Evolutionary conservation across 2,329 filamentous ascomycete species (phyloP).

Genomic region (Penicillium sp.): DNA sequence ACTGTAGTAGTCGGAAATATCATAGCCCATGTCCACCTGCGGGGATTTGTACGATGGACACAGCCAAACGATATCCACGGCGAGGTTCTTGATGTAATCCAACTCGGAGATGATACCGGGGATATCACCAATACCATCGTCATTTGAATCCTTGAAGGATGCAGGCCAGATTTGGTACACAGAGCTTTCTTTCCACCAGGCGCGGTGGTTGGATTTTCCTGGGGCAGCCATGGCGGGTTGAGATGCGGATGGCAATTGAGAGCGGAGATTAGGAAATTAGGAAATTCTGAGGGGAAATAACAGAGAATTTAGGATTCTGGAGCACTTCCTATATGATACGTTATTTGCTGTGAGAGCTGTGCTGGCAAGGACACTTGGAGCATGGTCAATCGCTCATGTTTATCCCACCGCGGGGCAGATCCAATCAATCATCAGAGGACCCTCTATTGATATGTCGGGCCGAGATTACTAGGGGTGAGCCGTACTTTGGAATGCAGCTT

Average conservation of each 20-base stretch:
- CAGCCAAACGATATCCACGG: slow-evolving; percentile 62
- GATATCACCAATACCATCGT: slow-evolving; percentile 63
- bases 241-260: background rate
- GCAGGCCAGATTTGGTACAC: slow-evolving; percentile 63
- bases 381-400: slow-evolving; percentile 14
- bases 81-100: slow-evolving; percentile 63
- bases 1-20: slow-evolving; percentile 61
- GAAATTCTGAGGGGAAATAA: too few relatives aligned
- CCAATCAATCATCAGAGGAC: slow-evolving; percentile 20
- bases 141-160: slow-evolving; percentile 54
- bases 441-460: slow-evolving; percentile 9
- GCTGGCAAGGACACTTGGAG: slow-evolving; percentile 5
- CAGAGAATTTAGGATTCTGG: background rate
- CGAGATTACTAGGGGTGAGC: background rate
- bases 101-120: slow-evolving; percentile 64
- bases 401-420: slow-evolving; percentile 26
- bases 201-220: slow-evolving; percentile 26
- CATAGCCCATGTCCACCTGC: slow-evolving; percentile 57
- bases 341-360: background rate
- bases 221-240: slow-evolving; percentile 16
- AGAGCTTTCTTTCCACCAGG: slow-evolving; percentile 60
- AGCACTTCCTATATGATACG: background rate
- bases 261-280: too few relatives aligned
- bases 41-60: slow-evolving; percentile 54
- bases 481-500: slow-evolving; percentile 6